Base-by-base conservation (phyloP, 345 rosid species). In the Eucalyptus tenuipes region DNA sequence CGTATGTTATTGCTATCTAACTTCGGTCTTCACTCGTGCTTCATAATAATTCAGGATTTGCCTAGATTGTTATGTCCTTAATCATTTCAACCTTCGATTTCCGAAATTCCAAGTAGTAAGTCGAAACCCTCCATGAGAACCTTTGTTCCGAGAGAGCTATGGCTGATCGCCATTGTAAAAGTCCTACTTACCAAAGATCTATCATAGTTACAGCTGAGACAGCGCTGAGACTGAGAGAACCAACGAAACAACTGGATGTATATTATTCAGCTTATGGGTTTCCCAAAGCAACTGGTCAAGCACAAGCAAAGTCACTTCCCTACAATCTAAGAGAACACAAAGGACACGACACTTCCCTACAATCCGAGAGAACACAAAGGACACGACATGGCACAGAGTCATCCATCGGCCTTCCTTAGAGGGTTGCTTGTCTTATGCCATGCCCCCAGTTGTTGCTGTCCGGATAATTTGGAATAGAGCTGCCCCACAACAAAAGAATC, bases 391-490 rank as follows among this genome's bases (percentile, higher is more conserved):
- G 37, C 82, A n/a, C 8, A 16, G 4, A 79, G 48, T 31, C 33
- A 16, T 40, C 87, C 48, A 45, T 12, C 85, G 20, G 86, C 53
- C 75, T 37, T 13, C 68, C n/a, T 40, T 44, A 25, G 31, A 45
- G 59, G 59, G 47, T 64, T 18, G 85, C 37, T 87, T 37, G 86
- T 25, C 27, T 50, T 75, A 86, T n/a, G 88, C 88, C 88, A 89
- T 91, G 90, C 97, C 96, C 87, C 95, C 94, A 37, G 95, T 93
- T 33, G 98, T 93, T 37, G 98, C 98, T 5, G 97, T 96, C 94
- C 99, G 94, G 93, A 96, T 97, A 88, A 98, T 97, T 95, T 98
- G 98, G 94, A 98, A 98, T 18, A 98, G 95, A 90, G 98, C 99
- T 95, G 99, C 88, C 88, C 47, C 88, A 88, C 82, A 6, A 37